Base-by-base conservation (phyloP, 306 rosid genomes). In the Quercus robur region DNA sequence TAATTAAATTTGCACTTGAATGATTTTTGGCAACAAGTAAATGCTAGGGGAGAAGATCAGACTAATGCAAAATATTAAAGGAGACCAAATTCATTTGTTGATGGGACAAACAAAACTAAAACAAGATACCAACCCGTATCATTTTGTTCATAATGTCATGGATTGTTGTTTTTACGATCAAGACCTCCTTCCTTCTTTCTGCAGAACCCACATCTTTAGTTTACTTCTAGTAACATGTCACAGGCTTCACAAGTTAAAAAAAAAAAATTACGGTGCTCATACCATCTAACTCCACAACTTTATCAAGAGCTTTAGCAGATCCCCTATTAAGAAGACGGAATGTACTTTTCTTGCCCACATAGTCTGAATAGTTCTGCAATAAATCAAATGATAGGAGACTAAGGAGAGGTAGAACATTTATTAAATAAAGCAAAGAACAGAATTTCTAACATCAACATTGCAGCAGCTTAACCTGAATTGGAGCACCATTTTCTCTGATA, bases 241-340 rank as follows among this genome's bases (percentile, higher is more conserved):
- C 56, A 69, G 17, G 72, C 81, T 61, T 21, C 61, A 33, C 81
- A 81, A 26, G 61, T 62, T 44, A 72, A 52, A 31, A 56, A 64
- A 64, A 31, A 35, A 70, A 71, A 71, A 62, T 63, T 76, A 55
- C 28, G 20, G 56, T 70, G 63, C 44, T 31, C 61, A 73, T 91
- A 96, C 99, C 98, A 89, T 96, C 99, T 81, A 96, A 89, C 83
- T 89, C 94, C 15, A 75, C 93, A 57, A 93, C 99, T 93, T 91
- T 96, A 83, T 93, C 98, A 77, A 96, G 93, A 61, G 99, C 97
- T 88, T 93, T 93, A 41, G 99, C 98, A 46, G 99, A 96, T 80
- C 99, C 99, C 78, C 98, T 87, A 75, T 96, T 96, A 25, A 96
- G 97, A 74, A 96, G 98, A 75, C 99, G 99, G 81, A 93, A 96